Evolutionary conservation across 1,284 basidiomycete species (phyloP).

Genomic region (Ceratobasidium sp.): DNA sequence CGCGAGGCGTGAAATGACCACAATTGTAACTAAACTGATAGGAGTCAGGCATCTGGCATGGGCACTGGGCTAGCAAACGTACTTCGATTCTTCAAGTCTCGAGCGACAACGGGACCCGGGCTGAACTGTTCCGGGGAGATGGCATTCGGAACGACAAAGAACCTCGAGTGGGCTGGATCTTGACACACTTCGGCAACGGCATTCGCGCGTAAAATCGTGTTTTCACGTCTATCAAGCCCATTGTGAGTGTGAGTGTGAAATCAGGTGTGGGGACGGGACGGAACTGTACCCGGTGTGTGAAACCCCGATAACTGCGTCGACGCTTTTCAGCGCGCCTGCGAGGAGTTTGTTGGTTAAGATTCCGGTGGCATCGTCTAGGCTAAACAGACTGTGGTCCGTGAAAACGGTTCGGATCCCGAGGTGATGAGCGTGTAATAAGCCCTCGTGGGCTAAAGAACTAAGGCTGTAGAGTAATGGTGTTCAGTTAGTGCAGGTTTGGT

Average conservation of each 20-base stretch:
- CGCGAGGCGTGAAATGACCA: constrained; percentile 94
- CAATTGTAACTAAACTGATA: constrained; percentile 81
- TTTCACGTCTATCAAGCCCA: constrained; percentile 77
- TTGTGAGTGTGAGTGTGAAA: constrained; percentile 3
- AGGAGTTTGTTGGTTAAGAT: constrained; percentile 98
- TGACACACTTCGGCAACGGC: constrained; percentile 61
- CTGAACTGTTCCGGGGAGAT: constrained; percentile 90
- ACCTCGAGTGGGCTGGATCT: constrained; percentile 67
- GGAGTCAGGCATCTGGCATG: constrained; percentile 4
- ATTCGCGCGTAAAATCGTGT: constrained; percentile 87
- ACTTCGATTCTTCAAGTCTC: constrained; percentile 23
- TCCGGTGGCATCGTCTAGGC: constrained; percentile 95
- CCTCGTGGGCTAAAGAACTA: constrained; percentile 92
- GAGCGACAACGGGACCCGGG: constrained; percentile 60
- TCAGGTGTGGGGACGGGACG: constrained; percentile 2
- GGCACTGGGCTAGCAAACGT: not conserved
- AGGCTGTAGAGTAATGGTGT: constrained; percentile 62
- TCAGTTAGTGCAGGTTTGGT: not conserved
- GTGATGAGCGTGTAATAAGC: constrained; percentile 87
- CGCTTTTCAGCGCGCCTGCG: constrained; percentile 86
- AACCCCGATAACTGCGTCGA: constrained; percentile 95
- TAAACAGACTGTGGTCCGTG: constrained; percentile 97
- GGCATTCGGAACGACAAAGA: constrained; percentile 95
- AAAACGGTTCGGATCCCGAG: constrained; percentile 91
- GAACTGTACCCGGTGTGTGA: constrained; percentile 90